Base-by-base conservation (phyloP, 2,329 filamentous ascomycete genomes). In the Thielaviopsis ethacetica region DNA sequence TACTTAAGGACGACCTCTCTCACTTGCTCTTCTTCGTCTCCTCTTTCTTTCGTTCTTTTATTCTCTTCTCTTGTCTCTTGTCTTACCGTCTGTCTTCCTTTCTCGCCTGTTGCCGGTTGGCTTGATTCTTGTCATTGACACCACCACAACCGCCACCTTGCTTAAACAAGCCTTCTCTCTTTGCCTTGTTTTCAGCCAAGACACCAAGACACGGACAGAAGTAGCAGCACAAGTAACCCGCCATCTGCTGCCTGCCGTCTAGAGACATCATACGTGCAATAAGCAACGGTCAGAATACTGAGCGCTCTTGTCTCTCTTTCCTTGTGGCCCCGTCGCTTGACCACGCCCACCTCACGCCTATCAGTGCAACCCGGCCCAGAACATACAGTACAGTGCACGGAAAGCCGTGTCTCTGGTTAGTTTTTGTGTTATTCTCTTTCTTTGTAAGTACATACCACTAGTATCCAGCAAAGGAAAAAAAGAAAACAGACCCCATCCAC, bases 21-120 rank as follows among this genome's bases (percentile, higher is more conserved):
- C 15, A 12, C 1, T 34, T 34, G 7, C 10, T 34, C 30, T 34
- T 34, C 30, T 12, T 10, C 30, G 30, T 10, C 30, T 34, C 7
- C 10, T 44, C 38, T n/a, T 44, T 44, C 38, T 17, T 44, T 44
- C 38, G 17, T n/a, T n/a, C 38, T 44, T 44, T 44, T 17, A 2
- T 17, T 41, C 12, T 41, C 34, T 41, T n/a, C 17, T 44, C 17
- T 44, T 44, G 5, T n/a, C 5, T 44, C 38, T 41, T 58, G 56
- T 58, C 56, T 58, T 50, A 58, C 56, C 49, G 52, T 15, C 52
- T 58, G 56, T 58, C 52, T 58, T 58, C 56, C 56, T 53, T 58
- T 58, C 56, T 58, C 56, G 56, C 56, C 56, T 58, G 56, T 58
- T 58, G n/a, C 56, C 56, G 56, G 56, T 47, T 44, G 38, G 17